Evolutionary conservation across 768 basidiomycete species (phyloP).

Genomic region (Gymnopilus dilepis): DNA sequence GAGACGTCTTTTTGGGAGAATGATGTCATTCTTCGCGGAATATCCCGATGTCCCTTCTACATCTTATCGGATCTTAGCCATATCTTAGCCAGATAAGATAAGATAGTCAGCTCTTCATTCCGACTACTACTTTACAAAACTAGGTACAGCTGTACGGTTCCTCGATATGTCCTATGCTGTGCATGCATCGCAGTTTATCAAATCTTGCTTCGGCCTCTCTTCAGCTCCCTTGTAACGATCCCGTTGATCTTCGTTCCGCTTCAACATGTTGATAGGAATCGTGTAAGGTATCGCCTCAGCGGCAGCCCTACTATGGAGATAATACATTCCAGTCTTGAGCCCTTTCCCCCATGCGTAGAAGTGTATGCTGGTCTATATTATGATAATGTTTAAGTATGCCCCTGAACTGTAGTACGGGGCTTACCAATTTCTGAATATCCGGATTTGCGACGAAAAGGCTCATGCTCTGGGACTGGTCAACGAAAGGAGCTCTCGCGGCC

Average conservation of each 20-base stretch:
- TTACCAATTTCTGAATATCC: conserved; percentile 63
- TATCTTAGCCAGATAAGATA: no score
- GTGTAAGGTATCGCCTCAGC: conserved; percentile 98
- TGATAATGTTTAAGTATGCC: conserved; percentile 32
- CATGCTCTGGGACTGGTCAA: conserved; percentile 94
- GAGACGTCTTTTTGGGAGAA: no score
- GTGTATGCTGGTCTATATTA: conserved; percentile 77
- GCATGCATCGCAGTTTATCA: no score
- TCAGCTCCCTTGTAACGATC: no score
- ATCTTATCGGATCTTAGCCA: no score
- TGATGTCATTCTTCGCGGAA: no score
- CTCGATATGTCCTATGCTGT: no score
- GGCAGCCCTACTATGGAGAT: conserved; percentile 93
- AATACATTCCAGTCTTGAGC: conserved; percentile 98
- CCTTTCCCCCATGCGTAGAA: conserved; percentile 99
- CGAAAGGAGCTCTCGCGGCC: conserved; percentile 97
- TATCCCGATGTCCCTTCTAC: no score
- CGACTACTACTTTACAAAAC: no score
- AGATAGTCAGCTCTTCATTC: no score
- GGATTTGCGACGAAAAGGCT: conserved; percentile 55
- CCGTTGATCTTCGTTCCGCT: conserved; percentile 60
- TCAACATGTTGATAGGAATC: conserved; percentile 80
- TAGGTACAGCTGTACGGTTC: no score
- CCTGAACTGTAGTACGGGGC: conserved; percentile 88
- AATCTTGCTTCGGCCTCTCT: no score